Conservation (phyloP, 2,329 filamentous ascomycete species). For the Penicillium thymicola region DNA sequence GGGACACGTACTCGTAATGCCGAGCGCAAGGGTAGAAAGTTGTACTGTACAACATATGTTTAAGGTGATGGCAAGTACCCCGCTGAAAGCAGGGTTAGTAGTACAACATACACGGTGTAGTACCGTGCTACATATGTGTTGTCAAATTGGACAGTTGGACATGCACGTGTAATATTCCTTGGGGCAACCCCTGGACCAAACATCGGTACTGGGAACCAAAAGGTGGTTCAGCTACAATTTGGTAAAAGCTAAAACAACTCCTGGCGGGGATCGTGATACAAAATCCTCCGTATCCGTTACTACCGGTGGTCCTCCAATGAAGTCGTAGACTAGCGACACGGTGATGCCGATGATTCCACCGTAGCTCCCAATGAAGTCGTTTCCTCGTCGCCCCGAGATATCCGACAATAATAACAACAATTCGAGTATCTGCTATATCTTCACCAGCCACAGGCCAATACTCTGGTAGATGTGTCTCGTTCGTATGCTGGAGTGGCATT, state of each 20-base stretch:
- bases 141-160: not conserved
- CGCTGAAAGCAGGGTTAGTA: not conserved
- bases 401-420: not conserved
- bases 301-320: not conserved
- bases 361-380: not conserved
- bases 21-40: not conserved
- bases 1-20: conserved; percentile 14
- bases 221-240: not conserved
- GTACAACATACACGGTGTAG: not conserved
- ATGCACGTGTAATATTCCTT: not conserved
- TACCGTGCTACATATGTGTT: not conserved
- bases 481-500: not conserved
- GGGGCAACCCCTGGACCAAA: not conserved
- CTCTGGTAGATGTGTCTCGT: not conserved
- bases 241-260: not conserved
- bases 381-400: conserved; percentile 2
- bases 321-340: not conserved
- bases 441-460: conserved; percentile 7
- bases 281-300: not conserved
- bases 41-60: not conserved
- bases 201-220: not conserved
- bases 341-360: not conserved
- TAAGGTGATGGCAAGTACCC: not conserved
- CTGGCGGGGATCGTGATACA: not conserved
- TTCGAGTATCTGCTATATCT: conserved; percentile 2